Evolutionary conservation across 306 rosid genomes (phyloP).

Genomic region (Morella rubra): DNA sequence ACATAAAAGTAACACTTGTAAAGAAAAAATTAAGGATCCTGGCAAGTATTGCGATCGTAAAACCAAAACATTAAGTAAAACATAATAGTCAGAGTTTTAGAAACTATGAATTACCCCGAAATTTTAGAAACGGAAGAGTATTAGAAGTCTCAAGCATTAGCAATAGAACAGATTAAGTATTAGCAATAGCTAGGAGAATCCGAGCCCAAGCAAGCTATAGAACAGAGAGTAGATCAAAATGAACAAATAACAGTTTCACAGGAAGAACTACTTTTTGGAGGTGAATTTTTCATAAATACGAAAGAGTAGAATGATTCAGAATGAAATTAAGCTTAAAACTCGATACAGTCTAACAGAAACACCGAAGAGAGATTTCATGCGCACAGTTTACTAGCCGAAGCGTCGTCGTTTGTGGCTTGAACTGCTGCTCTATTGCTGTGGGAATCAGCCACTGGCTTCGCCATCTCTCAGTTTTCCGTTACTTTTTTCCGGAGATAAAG

Average conservation of each 20-base stretch:
- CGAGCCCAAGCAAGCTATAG: neutral
- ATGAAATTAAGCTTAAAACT: neutral
- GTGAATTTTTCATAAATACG: neutral
- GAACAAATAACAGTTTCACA: neutral
- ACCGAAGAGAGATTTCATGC: neutral
- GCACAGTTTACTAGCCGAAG: conserved; percentile 73
- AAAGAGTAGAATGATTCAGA: neutral
- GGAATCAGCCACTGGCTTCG: conserved; percentile 41
- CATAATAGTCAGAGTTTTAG: no score
- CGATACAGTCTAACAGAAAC: neutral
- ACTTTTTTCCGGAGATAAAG: neutral
- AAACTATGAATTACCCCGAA: no score
- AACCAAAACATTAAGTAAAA: no score
- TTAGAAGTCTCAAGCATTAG: neutral
- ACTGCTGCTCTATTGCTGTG: conserved; percentile 60
- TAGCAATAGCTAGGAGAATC: neutral
- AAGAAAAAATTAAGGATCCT: no score
- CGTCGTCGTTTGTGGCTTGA: conserved; percentile 80
- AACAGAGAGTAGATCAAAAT: neutral
- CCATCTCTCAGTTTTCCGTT: conserved; percentile 20
- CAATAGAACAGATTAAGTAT: no score
- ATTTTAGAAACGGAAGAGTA: no score
- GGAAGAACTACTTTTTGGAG: neutral
- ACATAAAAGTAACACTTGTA: no score
- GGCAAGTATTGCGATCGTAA: no score